Conservation (phyloP, 805 yeast genomes). For the Wickerhamiella brachini region DNA sequence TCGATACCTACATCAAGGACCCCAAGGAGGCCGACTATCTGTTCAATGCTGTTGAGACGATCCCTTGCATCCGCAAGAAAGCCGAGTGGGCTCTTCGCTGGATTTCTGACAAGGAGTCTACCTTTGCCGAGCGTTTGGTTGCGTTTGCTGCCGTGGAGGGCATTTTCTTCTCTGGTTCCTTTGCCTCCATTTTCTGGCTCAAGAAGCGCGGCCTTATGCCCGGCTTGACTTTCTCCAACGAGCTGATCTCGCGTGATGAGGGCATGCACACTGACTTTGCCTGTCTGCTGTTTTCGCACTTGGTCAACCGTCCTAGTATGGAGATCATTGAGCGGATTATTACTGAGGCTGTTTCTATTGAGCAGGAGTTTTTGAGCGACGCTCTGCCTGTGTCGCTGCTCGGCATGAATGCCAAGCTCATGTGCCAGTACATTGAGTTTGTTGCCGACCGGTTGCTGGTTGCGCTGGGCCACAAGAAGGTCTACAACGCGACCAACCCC, state of each 20-base stretch:
- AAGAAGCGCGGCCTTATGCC: conserved; percentile 99
- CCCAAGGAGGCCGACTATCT: conserved; percentile 82
- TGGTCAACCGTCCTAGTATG: conserved; percentile 75
- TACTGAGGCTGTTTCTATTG: conserved; percentile 90
- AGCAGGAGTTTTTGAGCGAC: conserved; percentile 86
- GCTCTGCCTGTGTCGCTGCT: conserved; percentile 86
- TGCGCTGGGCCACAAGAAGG: conserved; percentile 82
- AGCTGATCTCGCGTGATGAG: conserved; percentile 94
- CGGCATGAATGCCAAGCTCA: conserved; percentile 87
- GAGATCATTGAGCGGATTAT: conserved; percentile 71
- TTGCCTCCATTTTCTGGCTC: conserved; percentile 97
- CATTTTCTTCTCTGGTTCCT: conserved; percentile 95
- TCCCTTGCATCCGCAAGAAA: conserved; percentile 91
- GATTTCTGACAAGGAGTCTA: conserved; percentile 78
- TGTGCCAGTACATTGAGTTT: conserved; percentile 97
- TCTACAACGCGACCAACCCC: conserved; percentile 80
- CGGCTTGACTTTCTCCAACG: conserved; percentile 94
- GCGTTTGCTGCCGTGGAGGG: conserved; percentile 99
- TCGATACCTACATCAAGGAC: conserved; percentile 92
- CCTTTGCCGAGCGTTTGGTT: conserved; percentile 89
- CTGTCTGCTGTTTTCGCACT: conserved; percentile 83
- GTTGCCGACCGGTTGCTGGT: conserved; percentile 91
- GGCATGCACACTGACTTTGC: conserved; percentile 99
- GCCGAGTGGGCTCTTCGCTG: conserved; percentile 99
- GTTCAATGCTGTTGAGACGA: conserved; percentile 91